These are phyloP conservation scores for Penstemon barbatus DNA, from an alignment of 257 asterid genomes.

Conservation along the genomic window DNA sequence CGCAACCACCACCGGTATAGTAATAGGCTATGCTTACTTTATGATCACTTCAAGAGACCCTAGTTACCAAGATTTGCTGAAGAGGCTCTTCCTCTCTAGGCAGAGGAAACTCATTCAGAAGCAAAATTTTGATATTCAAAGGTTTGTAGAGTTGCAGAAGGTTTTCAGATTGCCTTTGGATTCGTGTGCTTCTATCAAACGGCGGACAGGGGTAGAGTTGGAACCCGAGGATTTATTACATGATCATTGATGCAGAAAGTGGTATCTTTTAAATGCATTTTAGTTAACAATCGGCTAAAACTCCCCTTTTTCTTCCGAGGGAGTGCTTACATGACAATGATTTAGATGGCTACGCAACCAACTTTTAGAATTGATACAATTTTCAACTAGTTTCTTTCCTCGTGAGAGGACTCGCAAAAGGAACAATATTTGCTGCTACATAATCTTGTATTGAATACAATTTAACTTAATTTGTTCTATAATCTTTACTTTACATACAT, in stretches of 20 bases:
- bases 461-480: background rate
- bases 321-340: background rate
- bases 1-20: constrained; percentile 46
- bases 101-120: constrained; percentile 56
- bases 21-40: constrained; percentile 58
- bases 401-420: background rate
- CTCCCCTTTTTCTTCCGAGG: constrained; percentile 8
- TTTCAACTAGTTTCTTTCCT: background rate
- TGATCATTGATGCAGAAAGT: constrained; percentile 17
- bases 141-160: constrained; percentile 50
- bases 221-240: constrained; percentile 45
- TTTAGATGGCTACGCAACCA: constrained; percentile 4
- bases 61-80: constrained; percentile 56
- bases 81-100: constrained; percentile 53
- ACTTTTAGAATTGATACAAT: background rate
- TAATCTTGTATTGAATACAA: constrained; percentile 11
- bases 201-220: constrained; percentile 36
- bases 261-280: constrained; percentile 2
- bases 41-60: constrained; percentile 61
- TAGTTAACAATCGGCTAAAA: constrained; percentile 2
- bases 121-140: constrained; percentile 42
- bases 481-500: background rate
- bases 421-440: background rate
- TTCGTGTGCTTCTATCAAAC: constrained; percentile 31
- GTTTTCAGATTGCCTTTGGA: constrained; percentile 28